Conservation (phyloP, 1,139 yeast species). For the Candida pseudoviswanathii region DNA sequence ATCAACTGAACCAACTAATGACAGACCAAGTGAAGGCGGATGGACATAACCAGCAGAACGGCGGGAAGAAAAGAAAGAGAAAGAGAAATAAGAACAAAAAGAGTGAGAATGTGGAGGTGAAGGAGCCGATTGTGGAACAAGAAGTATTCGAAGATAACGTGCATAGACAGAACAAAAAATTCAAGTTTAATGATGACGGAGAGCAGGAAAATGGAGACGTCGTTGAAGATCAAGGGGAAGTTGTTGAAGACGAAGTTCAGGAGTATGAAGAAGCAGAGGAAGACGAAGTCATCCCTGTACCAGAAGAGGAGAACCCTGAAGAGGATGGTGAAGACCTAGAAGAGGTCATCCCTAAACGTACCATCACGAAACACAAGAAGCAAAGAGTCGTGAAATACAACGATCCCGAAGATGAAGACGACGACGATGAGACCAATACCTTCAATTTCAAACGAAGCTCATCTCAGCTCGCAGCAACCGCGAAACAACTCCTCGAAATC, state of each 20-base stretch:
- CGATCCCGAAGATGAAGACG: constrained; percentile 27
- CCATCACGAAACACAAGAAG: no score
- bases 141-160: background rate
- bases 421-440: constrained; percentile 25
- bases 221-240: constrained; percentile 2
- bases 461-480: constrained; percentile 37
- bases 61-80: constrained; percentile 23
- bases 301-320: background rate
- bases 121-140: background rate
- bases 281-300: background rate
- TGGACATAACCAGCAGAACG: constrained; percentile 8
- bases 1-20: no score
- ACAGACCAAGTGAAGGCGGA: constrained; percentile 10
- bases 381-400: constrained; percentile 17
- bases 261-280: background rate
- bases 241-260: background rate
- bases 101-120: background rate
- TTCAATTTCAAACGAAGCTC: constrained; percentile 4
- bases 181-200: constrained; percentile 28
- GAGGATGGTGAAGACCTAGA: constrained; percentile 4
- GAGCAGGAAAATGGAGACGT: constrained; percentile 7
- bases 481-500: constrained; percentile 48
- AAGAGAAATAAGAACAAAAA: constrained; percentile 21
- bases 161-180: constrained; percentile 26
- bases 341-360: no score